phyloP scores from a whole-genome alignment of 768 basidiomycete genomes.

The Russula olivacea region DNA sequence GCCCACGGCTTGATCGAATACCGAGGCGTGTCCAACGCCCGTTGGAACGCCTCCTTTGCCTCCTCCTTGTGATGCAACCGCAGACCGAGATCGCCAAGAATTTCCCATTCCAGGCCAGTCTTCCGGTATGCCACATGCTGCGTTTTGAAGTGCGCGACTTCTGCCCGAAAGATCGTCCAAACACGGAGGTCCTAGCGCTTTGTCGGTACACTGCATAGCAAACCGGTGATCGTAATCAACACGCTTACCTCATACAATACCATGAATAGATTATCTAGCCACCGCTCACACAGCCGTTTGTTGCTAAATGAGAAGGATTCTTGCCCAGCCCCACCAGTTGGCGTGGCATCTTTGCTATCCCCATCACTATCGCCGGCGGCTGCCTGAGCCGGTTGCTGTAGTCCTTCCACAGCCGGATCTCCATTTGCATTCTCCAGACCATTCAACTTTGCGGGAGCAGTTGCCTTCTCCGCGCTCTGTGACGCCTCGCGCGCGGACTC shows the following conservation, averaged over 20 bases:
- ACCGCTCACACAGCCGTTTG: constrained; percentile 93
- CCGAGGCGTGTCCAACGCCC: constrained; percentile 79
- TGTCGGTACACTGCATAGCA: background rate
- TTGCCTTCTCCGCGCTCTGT: constrained; percentile 38
- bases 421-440: constrained; percentile 36
- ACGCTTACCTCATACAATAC: constrained; percentile 84
- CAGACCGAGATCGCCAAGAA: constrained; percentile 87
- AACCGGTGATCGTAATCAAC: background rate
- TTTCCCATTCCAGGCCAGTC: constrained; percentile 97
- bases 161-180: constrained; percentile 98
- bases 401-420: constrained; percentile 27
- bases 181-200: constrained; percentile 80
- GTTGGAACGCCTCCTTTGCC: constrained; percentile 95
- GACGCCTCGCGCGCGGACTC: constrained; percentile 47
- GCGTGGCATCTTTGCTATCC: constrained; percentile 27
- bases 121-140: constrained; percentile 98
- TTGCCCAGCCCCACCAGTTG: constrained; percentile 28
- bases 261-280: constrained; percentile 98
- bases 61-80: constrained; percentile 98
- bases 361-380: constrained; percentile 33
- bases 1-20: constrained; percentile 92
- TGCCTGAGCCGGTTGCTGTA: constrained; percentile 43
- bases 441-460: constrained; percentile 36
- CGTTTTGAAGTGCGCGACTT: constrained; percentile 97
- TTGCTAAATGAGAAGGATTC: constrained; percentile 90